Conservation (phyloP, 306 rosid genomes). For the Dalbergia cochinchinensis region DNA sequence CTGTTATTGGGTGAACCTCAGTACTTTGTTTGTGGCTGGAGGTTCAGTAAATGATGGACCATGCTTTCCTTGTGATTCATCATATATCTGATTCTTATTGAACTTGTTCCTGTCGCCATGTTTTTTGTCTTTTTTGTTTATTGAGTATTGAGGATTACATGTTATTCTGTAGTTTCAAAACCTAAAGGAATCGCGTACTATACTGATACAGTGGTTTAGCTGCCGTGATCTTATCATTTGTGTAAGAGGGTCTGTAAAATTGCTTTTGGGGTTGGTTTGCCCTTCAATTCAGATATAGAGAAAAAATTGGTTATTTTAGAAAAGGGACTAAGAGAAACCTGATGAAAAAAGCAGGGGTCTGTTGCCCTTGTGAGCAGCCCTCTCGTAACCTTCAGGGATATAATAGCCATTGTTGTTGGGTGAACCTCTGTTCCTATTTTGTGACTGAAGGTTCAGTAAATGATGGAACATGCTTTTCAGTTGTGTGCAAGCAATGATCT, state of each 20-base stretch:
- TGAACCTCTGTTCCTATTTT: slow-evolving; percentile 38
- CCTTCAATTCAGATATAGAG: too few species aligned
- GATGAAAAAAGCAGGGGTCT: slow-evolving; percentile 50
- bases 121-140: not conserved
- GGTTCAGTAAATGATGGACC: slow-evolving; percentile 85
- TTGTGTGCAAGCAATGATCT: not conserved
- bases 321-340: not conserved
- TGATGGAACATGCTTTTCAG: slow-evolving; percentile 28
- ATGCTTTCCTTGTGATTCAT: not conserved
- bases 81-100: not conserved
- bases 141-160: not conserved
- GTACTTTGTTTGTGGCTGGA: slow-evolving; percentile 46
- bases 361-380: slow-evolving; percentile 37
- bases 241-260: not conserved
- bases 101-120: not conserved
- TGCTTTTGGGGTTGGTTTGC: not conserved
- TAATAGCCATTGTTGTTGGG: slow-evolving; percentile 48
- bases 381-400: slow-evolving; percentile 53
- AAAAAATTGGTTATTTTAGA: too few species aligned
- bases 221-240: not conserved
- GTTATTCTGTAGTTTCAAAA: not conserved
- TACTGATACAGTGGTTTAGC: too few species aligned
- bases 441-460: slow-evolving; percentile 51
- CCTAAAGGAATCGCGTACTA: not conserved
- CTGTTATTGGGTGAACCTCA: slow-evolving; percentile 85